Conservation (phyloP, 257 asterid genomes). For the Mentha longifolia region DNA sequence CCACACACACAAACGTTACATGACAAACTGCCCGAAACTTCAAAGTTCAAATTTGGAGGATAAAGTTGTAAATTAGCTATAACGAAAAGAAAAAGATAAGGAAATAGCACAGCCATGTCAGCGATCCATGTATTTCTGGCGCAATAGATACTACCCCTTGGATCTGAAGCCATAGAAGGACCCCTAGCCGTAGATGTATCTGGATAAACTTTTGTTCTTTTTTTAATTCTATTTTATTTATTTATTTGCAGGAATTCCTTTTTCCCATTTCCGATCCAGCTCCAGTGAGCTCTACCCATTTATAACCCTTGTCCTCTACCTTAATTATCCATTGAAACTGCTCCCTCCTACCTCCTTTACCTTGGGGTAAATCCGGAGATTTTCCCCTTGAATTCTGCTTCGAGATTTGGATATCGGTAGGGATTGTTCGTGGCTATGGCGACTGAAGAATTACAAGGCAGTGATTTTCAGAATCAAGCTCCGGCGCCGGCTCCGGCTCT, state of each 20-base stretch:
- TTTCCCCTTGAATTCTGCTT: not conserved
- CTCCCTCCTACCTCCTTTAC: constrained; percentile 17
- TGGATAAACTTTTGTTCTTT: constrained; percentile 14
- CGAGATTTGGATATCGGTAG: not conserved
- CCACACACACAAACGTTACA: not conserved
- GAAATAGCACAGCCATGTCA: constrained; percentile 61
- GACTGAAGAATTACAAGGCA: constrained; percentile 43
- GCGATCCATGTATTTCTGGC: constrained; percentile 42
- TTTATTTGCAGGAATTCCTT: constrained; percentile 12
- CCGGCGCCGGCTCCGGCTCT: constrained; percentile 37
- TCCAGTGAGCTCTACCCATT: constrained; percentile 42
- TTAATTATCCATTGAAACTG: constrained; percentile 31
- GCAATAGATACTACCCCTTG: constrained; percentile 13
- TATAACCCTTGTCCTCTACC: constrained; percentile 47
- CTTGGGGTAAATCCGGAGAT: not conserved
- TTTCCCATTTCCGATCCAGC: constrained; percentile 36
- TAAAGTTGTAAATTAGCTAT: not conserved
- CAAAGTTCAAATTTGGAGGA: not conserved
- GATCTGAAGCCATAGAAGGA: constrained; percentile 32
- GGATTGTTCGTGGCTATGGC: constrained; percentile 48
- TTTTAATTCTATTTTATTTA: not conserved
- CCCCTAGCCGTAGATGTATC: constrained; percentile 64
- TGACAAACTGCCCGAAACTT: not conserved
- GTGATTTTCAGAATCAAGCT: constrained; percentile 22
- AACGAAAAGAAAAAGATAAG: constrained; percentile 3